These are phyloP conservation scores for Quercus rubra DNA, from an alignment of 306 rosid species.

Conservation along the genomic window DNA sequence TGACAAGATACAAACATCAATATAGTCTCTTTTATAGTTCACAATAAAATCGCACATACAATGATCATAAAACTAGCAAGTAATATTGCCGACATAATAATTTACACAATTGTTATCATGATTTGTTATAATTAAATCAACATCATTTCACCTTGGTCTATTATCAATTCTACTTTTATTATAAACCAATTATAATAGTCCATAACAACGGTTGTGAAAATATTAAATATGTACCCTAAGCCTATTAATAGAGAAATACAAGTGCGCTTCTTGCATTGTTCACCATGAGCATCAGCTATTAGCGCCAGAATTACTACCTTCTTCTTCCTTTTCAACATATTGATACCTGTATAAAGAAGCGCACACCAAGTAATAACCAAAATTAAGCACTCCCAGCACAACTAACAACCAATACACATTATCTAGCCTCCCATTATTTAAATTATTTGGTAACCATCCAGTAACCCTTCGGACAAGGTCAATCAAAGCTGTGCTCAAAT, in stretches of 20 bases:
- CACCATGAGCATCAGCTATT: background rate
- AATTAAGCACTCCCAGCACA: constrained; percentile 44
- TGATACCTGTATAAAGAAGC: constrained; percentile 47
- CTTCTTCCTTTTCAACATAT: constrained; percentile 7
- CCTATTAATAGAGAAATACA: constrained; percentile 7
- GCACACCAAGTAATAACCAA: constrained; percentile 45
- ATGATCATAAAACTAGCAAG: no score
- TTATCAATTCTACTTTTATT: no score
- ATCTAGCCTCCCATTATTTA: constrained; percentile 46
- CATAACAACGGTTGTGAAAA: no score
- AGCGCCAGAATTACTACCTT: background rate
- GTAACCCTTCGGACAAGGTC: constrained; percentile 39
- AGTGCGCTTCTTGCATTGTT: background rate
- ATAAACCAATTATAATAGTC: no score
- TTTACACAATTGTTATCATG: no score
- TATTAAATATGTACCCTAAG: background rate
- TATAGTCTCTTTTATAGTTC: no score
- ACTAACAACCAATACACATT: constrained; percentile 55
- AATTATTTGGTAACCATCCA: constrained; percentile 54
- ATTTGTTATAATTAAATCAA: no score
- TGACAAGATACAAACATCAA: no score
- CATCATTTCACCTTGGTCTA: no score
- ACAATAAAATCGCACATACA: no score
- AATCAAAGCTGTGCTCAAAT: constrained; percentile 35
- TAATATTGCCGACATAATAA: no score